A percentile compares a stretch with the other conserved stretches of the same genome.
These are phyloP conservation scores for Starmera caribaea DNA, from an alignment of 805 yeast genomes.

Conservation along the genomic window DNA sequence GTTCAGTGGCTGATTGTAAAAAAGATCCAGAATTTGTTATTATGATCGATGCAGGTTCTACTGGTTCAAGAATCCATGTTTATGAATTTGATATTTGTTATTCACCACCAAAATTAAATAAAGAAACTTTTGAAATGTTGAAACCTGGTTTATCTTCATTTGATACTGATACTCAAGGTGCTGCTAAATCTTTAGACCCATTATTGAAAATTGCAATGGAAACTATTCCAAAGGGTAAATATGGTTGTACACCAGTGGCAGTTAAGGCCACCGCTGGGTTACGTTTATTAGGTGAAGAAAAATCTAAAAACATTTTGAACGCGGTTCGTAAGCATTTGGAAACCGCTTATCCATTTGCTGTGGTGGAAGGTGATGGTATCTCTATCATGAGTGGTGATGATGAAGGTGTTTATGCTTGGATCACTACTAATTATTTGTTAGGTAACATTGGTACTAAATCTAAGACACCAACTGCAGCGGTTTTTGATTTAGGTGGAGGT, in stretches of 20 bases:
- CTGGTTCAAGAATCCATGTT: conserved; percentile 93
- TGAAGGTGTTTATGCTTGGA: conserved; percentile 99
- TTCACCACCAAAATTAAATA: conserved; percentile 71
- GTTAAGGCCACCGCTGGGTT: conserved; percentile 98
- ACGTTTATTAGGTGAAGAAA: conserved; percentile 71
- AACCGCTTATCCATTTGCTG: conserved; percentile 81
- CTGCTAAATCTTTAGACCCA: conserved; percentile 85
- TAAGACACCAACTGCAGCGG: conserved; percentile 85
- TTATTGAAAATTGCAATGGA: conserved; percentile 67
- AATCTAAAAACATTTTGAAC: conserved; percentile 58
- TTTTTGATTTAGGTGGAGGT: conserved; percentile 97
- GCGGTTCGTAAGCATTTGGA: conserved; percentile 74
- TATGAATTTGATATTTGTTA: conserved; percentile 84
- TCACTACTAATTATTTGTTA: conserved; percentile 85
- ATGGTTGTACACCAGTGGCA: conserved; percentile 84
- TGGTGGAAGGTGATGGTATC: conserved; percentile 79
- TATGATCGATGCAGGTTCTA: conserved; percentile 97
- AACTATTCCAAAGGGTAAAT: conserved; percentile 63
- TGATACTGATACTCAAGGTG: conserved; percentile 70
- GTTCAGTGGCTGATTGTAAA: conserved; percentile 21
- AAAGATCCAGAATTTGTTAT: conserved; percentile 62
- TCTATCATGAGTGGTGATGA: conserved; percentile 93
- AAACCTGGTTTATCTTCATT: conserved; percentile 88
- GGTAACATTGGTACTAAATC: conserved; percentile 82
- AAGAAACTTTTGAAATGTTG: conserved; percentile 79